Evolutionary conservation across 1,284 basidiomycete species (phyloP), one percentile per base, ranked within the genome.

Genomic region (Xerocomus minutiporus): DNA sequence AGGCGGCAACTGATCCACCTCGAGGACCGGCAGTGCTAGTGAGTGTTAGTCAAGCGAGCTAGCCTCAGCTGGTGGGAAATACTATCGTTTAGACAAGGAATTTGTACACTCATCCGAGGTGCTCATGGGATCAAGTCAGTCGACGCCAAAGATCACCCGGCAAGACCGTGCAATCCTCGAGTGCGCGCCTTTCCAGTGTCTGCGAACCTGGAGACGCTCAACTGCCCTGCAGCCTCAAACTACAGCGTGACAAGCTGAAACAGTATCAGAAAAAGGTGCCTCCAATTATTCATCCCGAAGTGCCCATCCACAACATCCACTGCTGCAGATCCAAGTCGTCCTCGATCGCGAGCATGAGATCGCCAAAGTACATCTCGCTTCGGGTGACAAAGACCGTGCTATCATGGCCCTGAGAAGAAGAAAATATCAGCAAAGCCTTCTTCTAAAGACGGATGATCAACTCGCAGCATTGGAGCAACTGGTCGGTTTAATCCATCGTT

Each of bases 121-220:
- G 54, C 55, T 47, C 47, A 89, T 89, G 87, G 87, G 87, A 53
- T 76, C 71, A 59, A 82, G 79, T 58, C 90, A 91, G 70, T 91
- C 91, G 32, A 75, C 81, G 35, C 91, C 90, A 39, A 96, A 91
- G 77, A 86, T 99, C 60, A 98, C 96, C 8, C 76, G 84, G 38
- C 95, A 97, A 67, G 96, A 99, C 71, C 81, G 88, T 54, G 95
- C 95, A 38, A 88, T 98, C 50, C 80, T 98, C 53, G 94, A 97
- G 95, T 97, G 62, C 66, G 88, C 73, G 42, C 32, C 43, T 52
- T 58, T 54, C 58, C 48, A 46, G 53, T 53, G 46, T 64, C 46
- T 48, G 49, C 53, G 39, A 32, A 51, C 47, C 43, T 32, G 51
- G 48, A 39, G 46, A 66, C 25, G 46, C 57, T 70, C 55, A 71